Evolutionary conservation across 148 eudicot species (phyloP).

Genomic region (Heliosperma pusillum): DNA sequence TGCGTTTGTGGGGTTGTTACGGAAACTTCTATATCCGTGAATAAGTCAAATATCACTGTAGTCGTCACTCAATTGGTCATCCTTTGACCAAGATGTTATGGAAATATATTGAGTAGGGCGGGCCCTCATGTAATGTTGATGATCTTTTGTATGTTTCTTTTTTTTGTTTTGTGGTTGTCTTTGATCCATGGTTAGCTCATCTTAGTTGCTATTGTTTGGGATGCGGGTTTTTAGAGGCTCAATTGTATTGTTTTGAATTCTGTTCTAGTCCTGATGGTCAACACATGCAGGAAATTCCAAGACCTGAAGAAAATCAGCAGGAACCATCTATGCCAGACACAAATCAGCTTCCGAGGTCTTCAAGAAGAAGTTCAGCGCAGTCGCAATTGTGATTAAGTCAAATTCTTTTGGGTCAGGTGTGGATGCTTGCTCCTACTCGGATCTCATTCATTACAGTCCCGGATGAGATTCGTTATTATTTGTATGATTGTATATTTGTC

Average conservation of each 20-base stretch:
- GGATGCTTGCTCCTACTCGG: slow-evolving; percentile 15
- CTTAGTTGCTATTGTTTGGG: neutral
- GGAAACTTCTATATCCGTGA: no score
- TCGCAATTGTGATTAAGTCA: slow-evolving; percentile 40
- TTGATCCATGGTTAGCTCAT: neutral
- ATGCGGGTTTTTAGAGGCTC: neutral
- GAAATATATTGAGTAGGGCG: no score
- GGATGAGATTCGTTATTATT: slow-evolving; percentile 33
- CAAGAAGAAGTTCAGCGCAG: slow-evolving; percentile 53
- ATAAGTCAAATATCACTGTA: no score
- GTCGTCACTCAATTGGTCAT: no score
- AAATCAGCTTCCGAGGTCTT: slow-evolving; percentile 42
- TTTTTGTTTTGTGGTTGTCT: no score
- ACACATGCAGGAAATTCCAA: slow-evolving; percentile 43
- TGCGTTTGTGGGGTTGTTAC: no score
- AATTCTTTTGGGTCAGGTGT: slow-evolving; percentile 21
- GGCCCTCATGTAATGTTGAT: no score
- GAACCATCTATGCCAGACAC: slow-evolving; percentile 34
- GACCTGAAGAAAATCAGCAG: slow-evolving; percentile 43
- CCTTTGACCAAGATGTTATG: no score
- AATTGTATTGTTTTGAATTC: neutral
- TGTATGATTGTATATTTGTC: slow-evolving; percentile 73
- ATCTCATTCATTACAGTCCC: slow-evolving; percentile 24
- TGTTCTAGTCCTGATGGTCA: neutral
- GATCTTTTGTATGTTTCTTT: no score